Conservation (phyloP, 208 protist species). For the Leishmania lainsoni region DNA sequence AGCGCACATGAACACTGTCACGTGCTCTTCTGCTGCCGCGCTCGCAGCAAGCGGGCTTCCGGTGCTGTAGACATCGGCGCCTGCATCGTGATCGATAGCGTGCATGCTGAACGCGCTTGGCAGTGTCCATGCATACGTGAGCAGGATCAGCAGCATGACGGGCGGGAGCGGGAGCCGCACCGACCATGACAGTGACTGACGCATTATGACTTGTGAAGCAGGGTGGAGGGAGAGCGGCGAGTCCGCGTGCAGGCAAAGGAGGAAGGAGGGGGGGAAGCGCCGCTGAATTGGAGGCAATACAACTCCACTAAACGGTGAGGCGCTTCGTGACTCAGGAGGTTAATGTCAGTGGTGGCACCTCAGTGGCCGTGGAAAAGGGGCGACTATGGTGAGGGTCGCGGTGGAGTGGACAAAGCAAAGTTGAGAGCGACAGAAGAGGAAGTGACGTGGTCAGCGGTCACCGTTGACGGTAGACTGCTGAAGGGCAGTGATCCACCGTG, state of each 20-base stretch:
- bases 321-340: not conserved
- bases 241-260: not conserved
- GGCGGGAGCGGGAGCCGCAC: not conserved
- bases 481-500: not conserved
- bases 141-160: conserved; percentile 19
- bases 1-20: conserved; percentile 52
- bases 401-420: not conserved
- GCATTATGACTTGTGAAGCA: not conserved
- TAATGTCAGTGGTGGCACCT: not conserved
- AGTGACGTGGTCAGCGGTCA: not conserved
- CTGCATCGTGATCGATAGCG: not conserved
- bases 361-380: not conserved
- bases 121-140: conserved; percentile 14
- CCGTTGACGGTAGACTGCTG: not conserved
- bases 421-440: no score
- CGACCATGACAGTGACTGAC: no score
- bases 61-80: not conserved
- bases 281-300: not conserved
- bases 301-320: not conserved
- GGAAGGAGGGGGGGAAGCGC: not conserved
- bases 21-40: not conserved
- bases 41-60: not conserved
- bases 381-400: not conserved
- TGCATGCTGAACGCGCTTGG: conserved; percentile 8
- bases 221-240: not conserved